Evolutionary conservation across 2,329 filamentous ascomycete genomes (phyloP).

Genomic region (Fusarium humuli): DNA sequence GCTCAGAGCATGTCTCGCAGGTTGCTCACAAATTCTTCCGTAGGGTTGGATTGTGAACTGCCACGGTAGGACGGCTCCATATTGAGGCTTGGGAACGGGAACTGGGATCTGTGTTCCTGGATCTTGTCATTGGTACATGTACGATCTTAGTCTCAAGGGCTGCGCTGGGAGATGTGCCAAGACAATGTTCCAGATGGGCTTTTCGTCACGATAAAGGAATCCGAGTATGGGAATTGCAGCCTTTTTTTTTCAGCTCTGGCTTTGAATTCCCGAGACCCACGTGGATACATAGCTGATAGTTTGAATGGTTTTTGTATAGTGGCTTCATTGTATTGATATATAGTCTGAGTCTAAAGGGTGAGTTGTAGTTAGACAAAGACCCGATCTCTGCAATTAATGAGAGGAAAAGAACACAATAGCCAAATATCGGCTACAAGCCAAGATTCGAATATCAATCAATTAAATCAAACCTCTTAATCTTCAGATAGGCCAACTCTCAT

Average conservation of each 20-base stretch:
- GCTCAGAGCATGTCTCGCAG: conserved; percentile 16
- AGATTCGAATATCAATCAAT: background rate
- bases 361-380: background rate
- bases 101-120: background rate
- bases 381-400: background rate
- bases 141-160: conserved; percentile 15
- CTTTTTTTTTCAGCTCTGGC: background rate
- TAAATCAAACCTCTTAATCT: background rate
- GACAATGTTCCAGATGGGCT: conserved; percentile 17
- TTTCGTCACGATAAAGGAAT: conserved; percentile 9
- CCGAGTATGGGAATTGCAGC: background rate
- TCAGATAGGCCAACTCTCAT: background rate
- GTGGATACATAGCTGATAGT: background rate
- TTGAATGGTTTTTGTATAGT: background rate
- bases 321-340: background rate
- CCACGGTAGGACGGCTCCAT: conserved; percentile 9
- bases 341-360: background rate
- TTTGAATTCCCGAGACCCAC: conserved; percentile 6
- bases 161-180: background rate
- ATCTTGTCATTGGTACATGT: conserved; percentile 10
- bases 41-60: conserved; percentile 14
- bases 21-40: background rate
- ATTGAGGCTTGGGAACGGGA: conserved; percentile 24
- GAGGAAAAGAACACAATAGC: background rate
- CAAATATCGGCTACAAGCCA: background rate